Evolutionary conservation across 2,329 filamentous ascomycete species (phyloP).

Genomic region (Coniochaeta sp.): DNA sequence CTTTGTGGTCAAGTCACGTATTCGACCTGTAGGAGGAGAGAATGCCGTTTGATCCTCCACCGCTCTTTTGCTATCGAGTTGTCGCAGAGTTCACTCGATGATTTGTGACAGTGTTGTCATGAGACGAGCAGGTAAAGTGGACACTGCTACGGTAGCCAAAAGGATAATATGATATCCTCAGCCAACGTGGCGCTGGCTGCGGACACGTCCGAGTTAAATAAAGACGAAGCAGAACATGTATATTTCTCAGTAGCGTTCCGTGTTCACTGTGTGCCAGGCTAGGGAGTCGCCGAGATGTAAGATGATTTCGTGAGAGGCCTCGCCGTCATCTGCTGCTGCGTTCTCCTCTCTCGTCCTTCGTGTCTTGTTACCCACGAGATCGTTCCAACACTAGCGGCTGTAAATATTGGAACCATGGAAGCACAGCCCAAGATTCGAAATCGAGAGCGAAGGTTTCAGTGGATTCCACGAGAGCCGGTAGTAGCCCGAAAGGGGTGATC

Average conservation of each 20-base stretch:
- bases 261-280: too few relatives aligned
- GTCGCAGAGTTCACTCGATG: background rate
- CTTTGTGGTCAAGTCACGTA: slow-evolving; percentile 44
- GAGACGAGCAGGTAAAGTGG: background rate
- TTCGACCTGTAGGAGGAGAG: slow-evolving; percentile 34
- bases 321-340: background rate
- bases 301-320: background rate
- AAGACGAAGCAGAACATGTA: background rate
- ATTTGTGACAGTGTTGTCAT: background rate
- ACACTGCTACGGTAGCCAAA: background rate
- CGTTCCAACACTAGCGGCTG: slow-evolving; percentile 1
- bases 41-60: slow-evolving; percentile 39
- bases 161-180: background rate
- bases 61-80: slow-evolving; percentile 36
- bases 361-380: slow-evolving; percentile 2
- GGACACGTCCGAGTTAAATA: background rate
- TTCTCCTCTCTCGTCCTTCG: background rate
- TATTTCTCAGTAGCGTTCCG: too few relatives aligned
- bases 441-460: slow-evolving; percentile 31
- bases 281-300: background rate
- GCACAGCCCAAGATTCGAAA: background rate
- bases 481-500: slow-evolving; percentile 28
- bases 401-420: slow-evolving; percentile 3
- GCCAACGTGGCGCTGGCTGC: background rate
- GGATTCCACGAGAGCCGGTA: slow-evolving; percentile 25